phyloP scores from a whole-genome alignment of 2,329 filamentous ascomycete species.

The Venturia pyrina region DNA sequence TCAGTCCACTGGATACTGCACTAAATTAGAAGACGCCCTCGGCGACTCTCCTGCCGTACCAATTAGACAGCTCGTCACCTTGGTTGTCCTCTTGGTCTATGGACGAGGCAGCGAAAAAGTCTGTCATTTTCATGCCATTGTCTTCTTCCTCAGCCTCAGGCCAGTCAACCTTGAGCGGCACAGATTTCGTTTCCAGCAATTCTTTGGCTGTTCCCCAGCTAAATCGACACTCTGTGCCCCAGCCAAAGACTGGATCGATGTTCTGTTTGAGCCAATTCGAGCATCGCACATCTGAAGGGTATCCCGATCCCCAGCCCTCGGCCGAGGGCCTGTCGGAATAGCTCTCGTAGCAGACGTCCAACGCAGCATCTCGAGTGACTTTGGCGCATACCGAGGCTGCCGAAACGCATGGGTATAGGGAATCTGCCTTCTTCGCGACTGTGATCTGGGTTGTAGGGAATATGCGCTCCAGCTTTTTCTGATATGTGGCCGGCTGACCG shows the following conservation, averaged over 20 bases:
- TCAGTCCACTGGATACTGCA: background rate
- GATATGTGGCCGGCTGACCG: slow-evolving; percentile 71
- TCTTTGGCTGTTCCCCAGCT: slow-evolving; percentile 96
- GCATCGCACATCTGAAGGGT: slow-evolving; percentile 78
- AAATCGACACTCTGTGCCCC: slow-evolving; percentile 86
- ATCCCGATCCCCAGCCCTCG: slow-evolving; percentile 74
- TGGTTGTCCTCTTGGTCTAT: slow-evolving; percentile 34
- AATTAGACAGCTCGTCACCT: slow-evolving; percentile 60
- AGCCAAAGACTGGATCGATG: slow-evolving; percentile 91
- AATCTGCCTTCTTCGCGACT: slow-evolving; percentile 69
- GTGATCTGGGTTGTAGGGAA: slow-evolving; percentile 58
- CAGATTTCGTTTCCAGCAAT: slow-evolving; percentile 63
- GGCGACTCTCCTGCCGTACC: slow-evolving; percentile 69
- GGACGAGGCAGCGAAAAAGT: slow-evolving; percentile 51
- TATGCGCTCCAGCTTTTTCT: slow-evolving; percentile 69
- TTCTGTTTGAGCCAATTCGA: slow-evolving; percentile 71
- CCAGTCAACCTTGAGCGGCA: slow-evolving; percentile 71
- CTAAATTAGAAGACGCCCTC: slow-evolving; percentile 57
- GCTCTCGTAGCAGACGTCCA: slow-evolving; percentile 65
- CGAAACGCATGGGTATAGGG: slow-evolving; percentile 82
- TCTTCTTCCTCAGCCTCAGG: slow-evolving; percentile 62
- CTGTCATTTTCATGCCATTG: slow-evolving; percentile 57
- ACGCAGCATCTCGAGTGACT: slow-evolving; percentile 81
- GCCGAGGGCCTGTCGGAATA: slow-evolving; percentile 22
- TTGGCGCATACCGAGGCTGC: slow-evolving; percentile 93